A percentile compares a stretch with the other conserved stretches of the same genome.
Evolutionary conservation across 2,329 filamentous ascomycete genomes (phyloP).

Genomic region (Sordariomycetes sp.): DNA sequence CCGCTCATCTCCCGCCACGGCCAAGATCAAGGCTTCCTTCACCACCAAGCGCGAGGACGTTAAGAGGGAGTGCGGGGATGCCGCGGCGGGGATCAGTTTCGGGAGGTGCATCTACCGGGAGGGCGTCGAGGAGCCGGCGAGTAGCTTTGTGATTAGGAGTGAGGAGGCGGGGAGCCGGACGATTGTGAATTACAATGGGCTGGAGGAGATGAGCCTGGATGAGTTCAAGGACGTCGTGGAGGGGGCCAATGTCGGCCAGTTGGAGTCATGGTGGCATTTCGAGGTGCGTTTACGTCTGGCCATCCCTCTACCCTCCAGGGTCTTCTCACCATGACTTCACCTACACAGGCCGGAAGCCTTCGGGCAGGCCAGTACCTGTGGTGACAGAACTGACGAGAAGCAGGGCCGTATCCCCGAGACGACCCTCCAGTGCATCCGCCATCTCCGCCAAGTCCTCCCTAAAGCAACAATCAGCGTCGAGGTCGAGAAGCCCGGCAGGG

Average conservation of each 20-base stretch:
- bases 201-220: conserved; percentile 51
- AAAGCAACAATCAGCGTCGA: conserved; percentile 50
- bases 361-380: no score
- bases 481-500: conserved; percentile 54
- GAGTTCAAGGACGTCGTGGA: conserved; percentile 41
- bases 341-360: no score
- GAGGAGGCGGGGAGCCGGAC: conserved; percentile 46
- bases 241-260: conserved; percentile 9
- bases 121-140: conserved; percentile 41
- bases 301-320: not conserved
- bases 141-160: conserved; percentile 57
- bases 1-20: conserved; percentile 32
- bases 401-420: conserved; percentile 53
- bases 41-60: conserved; percentile 12
- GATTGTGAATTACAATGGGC: conserved; percentile 55
- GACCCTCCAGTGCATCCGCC: conserved; percentile 42
- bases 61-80: not conserved
- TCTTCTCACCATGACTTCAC: no score
- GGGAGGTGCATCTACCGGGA: conserved; percentile 46
- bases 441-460: conserved; percentile 33
- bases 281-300: conserved; percentile 33
- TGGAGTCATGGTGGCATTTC: conserved; percentile 55
- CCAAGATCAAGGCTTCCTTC: conserved; percentile 41
- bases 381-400: not conserved
- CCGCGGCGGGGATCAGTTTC: conserved; percentile 27